Conservation (phyloP, 2,329 filamentous ascomycete genomes). For the Nigrospora sphaerica region DNA sequence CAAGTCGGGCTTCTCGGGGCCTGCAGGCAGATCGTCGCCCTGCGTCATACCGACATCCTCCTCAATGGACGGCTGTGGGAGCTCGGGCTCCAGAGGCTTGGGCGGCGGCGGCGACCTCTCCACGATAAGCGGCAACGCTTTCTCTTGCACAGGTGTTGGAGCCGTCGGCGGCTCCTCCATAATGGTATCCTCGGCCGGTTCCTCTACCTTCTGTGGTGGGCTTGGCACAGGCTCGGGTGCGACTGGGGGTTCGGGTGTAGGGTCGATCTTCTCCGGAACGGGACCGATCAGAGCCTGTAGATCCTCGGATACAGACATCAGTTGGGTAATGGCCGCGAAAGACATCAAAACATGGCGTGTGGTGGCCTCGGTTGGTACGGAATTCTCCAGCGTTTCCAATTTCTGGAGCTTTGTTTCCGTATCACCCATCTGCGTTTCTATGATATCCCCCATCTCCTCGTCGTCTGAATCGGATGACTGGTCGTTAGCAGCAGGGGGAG, state of each 20-base stretch:
- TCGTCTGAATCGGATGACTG: constrained; percentile 46
- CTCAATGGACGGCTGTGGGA: constrained; percentile 19
- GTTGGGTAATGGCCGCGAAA: constrained; percentile 39
- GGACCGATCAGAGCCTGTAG: constrained; percentile 35
- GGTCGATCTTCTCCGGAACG: constrained; percentile 26
- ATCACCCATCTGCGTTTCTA: constrained; percentile 45
- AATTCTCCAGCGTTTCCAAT: constrained; percentile 30
- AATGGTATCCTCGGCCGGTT: neutral
- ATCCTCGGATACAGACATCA: constrained; percentile 37
- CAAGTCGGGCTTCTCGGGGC: constrained; percentile 12
- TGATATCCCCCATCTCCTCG: constrained; percentile 52
- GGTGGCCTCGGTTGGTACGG: constrained; percentile 33
- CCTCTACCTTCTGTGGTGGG: neutral
- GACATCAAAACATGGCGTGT: constrained; percentile 39
- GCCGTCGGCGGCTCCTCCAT: neutral
- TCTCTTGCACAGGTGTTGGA: constrained; percentile 5
- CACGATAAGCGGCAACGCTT: constrained; percentile 7
- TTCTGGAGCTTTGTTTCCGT: constrained; percentile 41
- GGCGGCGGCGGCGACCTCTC: constrained; percentile 3
- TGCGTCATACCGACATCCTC: constrained; percentile 14
- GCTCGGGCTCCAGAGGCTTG: constrained; percentile 9
- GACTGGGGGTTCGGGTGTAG: constrained; percentile 10
- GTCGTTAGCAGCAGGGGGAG: constrained; percentile 22
- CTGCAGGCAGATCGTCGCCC: constrained; percentile 1
- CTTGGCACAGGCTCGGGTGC: constrained; percentile 8